Conservation (phyloP, 2,329 filamentous ascomycete genomes). For the Lecanicillium sp. region DNA sequence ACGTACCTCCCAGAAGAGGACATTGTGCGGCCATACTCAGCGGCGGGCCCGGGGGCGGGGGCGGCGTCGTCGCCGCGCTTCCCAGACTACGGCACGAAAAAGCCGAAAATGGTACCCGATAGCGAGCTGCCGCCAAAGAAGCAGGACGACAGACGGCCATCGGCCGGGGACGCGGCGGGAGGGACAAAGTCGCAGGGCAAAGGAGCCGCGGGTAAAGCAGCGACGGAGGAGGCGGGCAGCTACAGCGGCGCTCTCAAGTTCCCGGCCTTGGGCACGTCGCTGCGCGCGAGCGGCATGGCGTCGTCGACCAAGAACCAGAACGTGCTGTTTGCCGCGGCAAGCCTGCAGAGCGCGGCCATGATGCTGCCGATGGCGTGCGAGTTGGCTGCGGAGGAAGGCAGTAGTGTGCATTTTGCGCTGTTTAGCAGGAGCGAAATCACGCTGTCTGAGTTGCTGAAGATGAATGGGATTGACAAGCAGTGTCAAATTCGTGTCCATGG, state of each 20-base stretch:
- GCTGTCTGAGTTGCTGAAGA: constrained; percentile 58
- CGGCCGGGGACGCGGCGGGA: constrained; percentile 2
- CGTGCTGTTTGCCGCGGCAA: constrained; percentile 73
- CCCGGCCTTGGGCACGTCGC: constrained; percentile 52
- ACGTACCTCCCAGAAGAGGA: constrained; percentile 3
- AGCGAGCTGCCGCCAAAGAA: constrained; percentile 1
- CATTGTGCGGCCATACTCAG: constrained; percentile 6
- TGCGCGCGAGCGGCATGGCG: constrained; percentile 54
- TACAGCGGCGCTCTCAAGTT: constrained; percentile 69
- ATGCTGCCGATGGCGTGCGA: constrained; percentile 79
- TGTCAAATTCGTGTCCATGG: constrained; percentile 61
- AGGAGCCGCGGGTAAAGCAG: constrained; percentile 23
- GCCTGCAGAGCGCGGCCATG: constrained; percentile 61
- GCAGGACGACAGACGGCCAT: background rate
- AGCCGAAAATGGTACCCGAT: constrained; percentile 6
- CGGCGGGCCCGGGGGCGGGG: too few relatives aligned
- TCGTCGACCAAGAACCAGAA: constrained; percentile 54
- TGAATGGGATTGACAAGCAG: constrained; percentile 69
- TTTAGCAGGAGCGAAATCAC: constrained; percentile 66
- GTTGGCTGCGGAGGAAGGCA: constrained; percentile 65
- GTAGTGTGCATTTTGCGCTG: constrained; percentile 73
- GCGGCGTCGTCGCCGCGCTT: constrained; percentile 1
- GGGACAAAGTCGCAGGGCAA: constrained; percentile 6
- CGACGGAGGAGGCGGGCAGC: constrained; percentile 40
- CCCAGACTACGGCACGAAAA: background rate